Percentiles rank a stretch among this genome's conserved stretches.
Conservation (phyloP, 2,329 filamentous ascomycete species). For the Paracamarosporium sp. region DNA sequence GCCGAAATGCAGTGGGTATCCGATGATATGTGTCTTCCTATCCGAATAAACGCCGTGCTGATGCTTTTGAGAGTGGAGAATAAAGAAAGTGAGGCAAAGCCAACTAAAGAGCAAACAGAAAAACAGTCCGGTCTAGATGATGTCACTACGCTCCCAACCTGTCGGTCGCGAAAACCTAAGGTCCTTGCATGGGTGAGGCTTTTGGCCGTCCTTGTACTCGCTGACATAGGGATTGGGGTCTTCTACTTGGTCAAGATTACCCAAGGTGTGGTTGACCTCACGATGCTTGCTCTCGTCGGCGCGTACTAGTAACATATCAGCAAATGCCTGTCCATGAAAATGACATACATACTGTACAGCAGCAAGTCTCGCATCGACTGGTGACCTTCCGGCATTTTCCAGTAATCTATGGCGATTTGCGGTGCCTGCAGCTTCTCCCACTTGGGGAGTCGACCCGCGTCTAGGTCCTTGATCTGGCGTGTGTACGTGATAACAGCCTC, state of each 20-base stretch:
- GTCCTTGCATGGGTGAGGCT: conserved; percentile 73
- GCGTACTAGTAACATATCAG: conserved; percentile 29
- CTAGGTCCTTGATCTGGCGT: conserved; percentile 84
- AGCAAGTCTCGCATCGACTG: conserved; percentile 86
- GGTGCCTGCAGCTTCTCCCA: conserved; percentile 83
- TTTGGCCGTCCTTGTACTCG: conserved; percentile 73
- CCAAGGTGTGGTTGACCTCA: conserved; percentile 94
- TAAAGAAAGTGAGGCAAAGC: not conserved
- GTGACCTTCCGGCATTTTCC: conserved; percentile 87
- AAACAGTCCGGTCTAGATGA: conserved; percentile 29
- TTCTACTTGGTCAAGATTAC: conserved; percentile 81
- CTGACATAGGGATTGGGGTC: conserved; percentile 94
- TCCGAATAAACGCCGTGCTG: conserved; percentile 8
- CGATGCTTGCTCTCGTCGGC: conserved; percentile 65
- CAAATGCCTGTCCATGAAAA: not conserved
- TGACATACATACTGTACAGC: conserved; percentile 73
- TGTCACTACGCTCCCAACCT: conserved; percentile 83
- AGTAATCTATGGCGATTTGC: conserved; percentile 89
- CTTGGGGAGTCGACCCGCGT: conserved; percentile 79
- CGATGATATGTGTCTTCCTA: not conserved
- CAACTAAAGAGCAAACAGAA: not conserved
- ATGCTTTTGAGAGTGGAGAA: conserved; percentile 16
- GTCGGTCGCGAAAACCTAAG: conserved; percentile 68
- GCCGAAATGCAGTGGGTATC: conserved; percentile 10
- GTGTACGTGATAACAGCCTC: conserved; percentile 97